Conservation (phyloP, 495 filamentous ascomycete species). For the Talaromyces wortmannii region DNA sequence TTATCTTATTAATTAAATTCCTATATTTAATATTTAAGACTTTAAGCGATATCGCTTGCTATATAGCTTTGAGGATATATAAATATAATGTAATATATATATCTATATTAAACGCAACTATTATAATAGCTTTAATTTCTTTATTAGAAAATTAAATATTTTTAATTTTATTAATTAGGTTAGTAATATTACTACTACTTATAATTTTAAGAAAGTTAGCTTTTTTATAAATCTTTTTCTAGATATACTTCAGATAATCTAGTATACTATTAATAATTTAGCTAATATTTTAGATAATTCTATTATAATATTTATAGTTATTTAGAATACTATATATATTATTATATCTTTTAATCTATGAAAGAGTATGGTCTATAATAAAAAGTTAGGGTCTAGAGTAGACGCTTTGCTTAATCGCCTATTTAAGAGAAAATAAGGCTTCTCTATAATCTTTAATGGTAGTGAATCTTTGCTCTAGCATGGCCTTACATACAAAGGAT, state of each 20-base stretch:
- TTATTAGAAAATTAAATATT: conserved; percentile 44
- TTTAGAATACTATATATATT: conserved; percentile 32
- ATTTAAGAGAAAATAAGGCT: conserved; percentile 38
- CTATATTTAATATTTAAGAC: conserved; percentile 50
- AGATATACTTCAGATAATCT: conserved; percentile 38
- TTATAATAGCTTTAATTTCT: conserved; percentile 44
- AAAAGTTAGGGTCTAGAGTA: conserved; percentile 41
- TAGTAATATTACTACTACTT: conserved; percentile 45
- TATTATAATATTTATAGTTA: conserved; percentile 32
- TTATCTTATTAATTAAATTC: too few species aligned
- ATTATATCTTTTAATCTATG: conserved; percentile 49
- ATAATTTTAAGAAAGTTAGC: conserved; percentile 55
- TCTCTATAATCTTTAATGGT: conserved; percentile 47
- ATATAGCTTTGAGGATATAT: conserved; percentile 43
- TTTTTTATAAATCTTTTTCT: conserved; percentile 44
- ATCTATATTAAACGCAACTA: conserved; percentile 32
- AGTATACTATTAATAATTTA: conserved; percentile 43
- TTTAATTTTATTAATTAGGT: conserved; percentile 40
- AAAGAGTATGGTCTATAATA: conserved; percentile 32
- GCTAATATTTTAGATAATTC: conserved; percentile 21
- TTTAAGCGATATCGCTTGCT: conserved; percentile 46
- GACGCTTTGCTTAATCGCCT: conserved; percentile 43
- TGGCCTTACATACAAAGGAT: conserved; percentile 36
- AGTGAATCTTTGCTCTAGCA: conserved; percentile 48
- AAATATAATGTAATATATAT: conserved; percentile 52